Conservation (phyloP, 768 basidiomycete species). For the Boletellus ananas region DNA sequence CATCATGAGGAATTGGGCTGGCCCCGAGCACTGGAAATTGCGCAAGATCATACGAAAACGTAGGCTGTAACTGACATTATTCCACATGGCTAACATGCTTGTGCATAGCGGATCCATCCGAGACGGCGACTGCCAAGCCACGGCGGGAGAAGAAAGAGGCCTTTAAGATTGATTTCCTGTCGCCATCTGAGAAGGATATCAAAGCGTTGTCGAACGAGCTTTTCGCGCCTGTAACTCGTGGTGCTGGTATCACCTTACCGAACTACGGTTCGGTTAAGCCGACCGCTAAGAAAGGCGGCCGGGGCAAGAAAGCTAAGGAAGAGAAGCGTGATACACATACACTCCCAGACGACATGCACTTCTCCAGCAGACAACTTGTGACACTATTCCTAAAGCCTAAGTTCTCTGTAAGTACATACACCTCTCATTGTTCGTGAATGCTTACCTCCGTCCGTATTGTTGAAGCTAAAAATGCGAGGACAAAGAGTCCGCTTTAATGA, state of each 20-base stretch:
- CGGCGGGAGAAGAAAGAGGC: slow-evolving; percentile 75
- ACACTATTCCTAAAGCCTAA: slow-evolving; percentile 95
- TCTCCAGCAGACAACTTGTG: slow-evolving; percentile 84
- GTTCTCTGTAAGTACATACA: slow-evolving; percentile 63
- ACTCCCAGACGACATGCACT: slow-evolving; percentile 97
- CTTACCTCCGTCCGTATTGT: neutral
- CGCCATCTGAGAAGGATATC: slow-evolving; percentile 53
- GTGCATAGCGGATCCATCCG: slow-evolving; percentile 45
- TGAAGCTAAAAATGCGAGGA: slow-evolving; percentile 86
- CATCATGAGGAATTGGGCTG: slow-evolving; percentile 94
- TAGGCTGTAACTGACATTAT: slow-evolving; percentile 35
- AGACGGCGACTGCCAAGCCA: slow-evolving; percentile 47
- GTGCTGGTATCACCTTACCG: slow-evolving; percentile 64
- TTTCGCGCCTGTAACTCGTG: slow-evolving; percentile 74
- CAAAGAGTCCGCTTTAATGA: slow-evolving; percentile 53
- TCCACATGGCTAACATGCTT: slow-evolving; percentile 1
- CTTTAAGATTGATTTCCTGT: slow-evolving; percentile 77
- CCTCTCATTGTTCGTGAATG: neutral
- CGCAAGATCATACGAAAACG: slow-evolving; percentile 75
- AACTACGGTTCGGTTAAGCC: slow-evolving; percentile 39
- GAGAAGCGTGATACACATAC: slow-evolving; percentile 73
- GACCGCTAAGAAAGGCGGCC: slow-evolving; percentile 32
- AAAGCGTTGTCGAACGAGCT: slow-evolving; percentile 66
- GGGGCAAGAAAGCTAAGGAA: slow-evolving; percentile 45
- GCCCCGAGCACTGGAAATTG: slow-evolving; percentile 98